A percentile compares a stretch with the other conserved stretches of the same genome.
Conservation (phyloP, 495 filamentous ascomycete species). For the Hamigera avellanea region DNA sequence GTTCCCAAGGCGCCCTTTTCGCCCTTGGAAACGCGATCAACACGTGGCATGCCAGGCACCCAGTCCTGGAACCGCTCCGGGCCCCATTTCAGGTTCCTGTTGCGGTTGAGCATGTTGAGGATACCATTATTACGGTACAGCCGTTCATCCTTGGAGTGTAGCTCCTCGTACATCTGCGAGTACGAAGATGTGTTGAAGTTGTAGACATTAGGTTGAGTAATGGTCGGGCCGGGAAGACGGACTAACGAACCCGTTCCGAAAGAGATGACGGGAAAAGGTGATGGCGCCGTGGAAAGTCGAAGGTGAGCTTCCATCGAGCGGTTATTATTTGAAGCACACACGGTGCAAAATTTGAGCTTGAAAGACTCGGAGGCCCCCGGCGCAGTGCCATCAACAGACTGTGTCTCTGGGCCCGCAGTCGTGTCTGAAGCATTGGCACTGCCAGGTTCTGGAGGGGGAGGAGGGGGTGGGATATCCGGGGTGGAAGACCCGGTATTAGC, state of each 20-base stretch:
- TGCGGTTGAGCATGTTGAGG: slow-evolving; percentile 89
- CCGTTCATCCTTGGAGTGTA: slow-evolving; percentile 71
- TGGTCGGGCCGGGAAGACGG: slow-evolving; percentile 82
- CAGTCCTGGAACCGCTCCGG: slow-evolving; percentile 99
- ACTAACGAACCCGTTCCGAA: slow-evolving; percentile 96
- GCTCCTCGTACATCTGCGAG: slow-evolving; percentile 76
- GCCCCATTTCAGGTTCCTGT: slow-evolving; percentile 82
- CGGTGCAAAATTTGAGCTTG: slow-evolving; percentile 94
- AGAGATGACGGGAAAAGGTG: slow-evolving; percentile 84
- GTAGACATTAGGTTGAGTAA: slow-evolving; percentile 93
- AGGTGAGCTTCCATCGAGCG: slow-evolving; percentile 98
- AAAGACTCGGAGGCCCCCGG: slow-evolving; percentile 44
- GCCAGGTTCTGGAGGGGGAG: slow-evolving; percentile 31
- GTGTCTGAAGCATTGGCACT: slow-evolving; percentile 4
- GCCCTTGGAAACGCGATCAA: slow-evolving; percentile 42
- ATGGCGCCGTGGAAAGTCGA: slow-evolving; percentile 58
- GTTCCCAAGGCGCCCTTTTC: slow-evolving; percentile 68
- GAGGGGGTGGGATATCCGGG: slow-evolving; percentile 38
- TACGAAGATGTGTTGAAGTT: slow-evolving; percentile 93
- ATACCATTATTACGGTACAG: slow-evolving; percentile 89
- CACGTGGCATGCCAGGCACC: slow-evolving; percentile 72
- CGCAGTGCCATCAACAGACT: slow-evolving; percentile 15
- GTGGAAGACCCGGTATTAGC: slow-evolving; percentile 33
- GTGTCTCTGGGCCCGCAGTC: slow-evolving; percentile 10
- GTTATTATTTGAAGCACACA: slow-evolving; percentile 96